Percentiles rank a stretch among this genome's conserved stretches.
These are phyloP conservation scores for Ceratobasidium papillatum DNA, from an alignment of 1,284 basidiomycete species.

Conservation along the genomic window DNA sequence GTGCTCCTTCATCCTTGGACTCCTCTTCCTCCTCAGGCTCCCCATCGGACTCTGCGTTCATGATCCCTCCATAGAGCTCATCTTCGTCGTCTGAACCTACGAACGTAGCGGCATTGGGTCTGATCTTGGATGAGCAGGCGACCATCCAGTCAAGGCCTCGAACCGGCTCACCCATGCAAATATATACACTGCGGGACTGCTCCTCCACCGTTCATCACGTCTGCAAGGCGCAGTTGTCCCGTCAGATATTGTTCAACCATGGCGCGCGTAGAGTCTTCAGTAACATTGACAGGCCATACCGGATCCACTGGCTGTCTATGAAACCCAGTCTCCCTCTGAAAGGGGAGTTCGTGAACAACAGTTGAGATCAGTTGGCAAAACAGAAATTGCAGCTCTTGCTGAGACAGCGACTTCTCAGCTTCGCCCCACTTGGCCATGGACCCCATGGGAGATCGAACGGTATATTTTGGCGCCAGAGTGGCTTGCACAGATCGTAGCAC, in stretches of 20 bases:
- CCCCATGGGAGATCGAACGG: neutral
- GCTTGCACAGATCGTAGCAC: no score
- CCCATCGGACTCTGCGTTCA: no score
- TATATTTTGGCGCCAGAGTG: neutral
- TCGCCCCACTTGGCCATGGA: neutral
- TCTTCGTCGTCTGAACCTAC: no score
- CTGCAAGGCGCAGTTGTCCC: neutral
- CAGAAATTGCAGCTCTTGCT: neutral
- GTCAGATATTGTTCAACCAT: neutral
- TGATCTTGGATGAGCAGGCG: no score
- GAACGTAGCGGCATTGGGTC: no score
- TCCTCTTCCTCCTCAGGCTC: no score
- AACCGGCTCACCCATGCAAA: neutral
- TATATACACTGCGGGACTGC: neutral
- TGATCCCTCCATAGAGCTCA: no score
- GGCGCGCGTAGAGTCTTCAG: neutral
- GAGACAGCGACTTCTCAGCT: neutral
- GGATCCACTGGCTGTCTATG: neutral
- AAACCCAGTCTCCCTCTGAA: neutral
- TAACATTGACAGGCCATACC: neutral
- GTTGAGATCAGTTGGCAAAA: conserved; percentile 20
- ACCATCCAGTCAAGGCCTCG: no score
- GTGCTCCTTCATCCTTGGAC: no score
- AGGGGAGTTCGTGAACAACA: conserved; percentile 2
- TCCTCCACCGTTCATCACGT: neutral